Evolutionary conservation across 345 rosid species (phyloP), one percentile per base, ranked within the genome.

Genomic region (Rhizophora mangle): DNA sequence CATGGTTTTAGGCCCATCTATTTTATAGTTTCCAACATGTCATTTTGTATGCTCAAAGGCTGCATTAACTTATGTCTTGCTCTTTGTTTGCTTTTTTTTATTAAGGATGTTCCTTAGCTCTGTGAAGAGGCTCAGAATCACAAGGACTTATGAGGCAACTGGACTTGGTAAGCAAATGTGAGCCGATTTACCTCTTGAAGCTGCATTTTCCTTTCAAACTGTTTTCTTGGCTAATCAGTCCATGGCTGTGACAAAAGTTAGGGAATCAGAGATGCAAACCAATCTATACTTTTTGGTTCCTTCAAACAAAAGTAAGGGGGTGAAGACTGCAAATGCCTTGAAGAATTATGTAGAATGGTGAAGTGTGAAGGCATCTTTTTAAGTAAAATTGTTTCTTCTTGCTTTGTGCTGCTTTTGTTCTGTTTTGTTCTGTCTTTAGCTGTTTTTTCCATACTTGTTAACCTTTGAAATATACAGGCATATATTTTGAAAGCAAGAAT

Each of bases 121-220:
- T 2, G 96, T 92, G 74, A 92, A 76, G 84, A 88, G 96, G 87
- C 96, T 95, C 64, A 75, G 93, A 81, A 90, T 95, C 78, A 90
- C 86, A 93, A 85, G 88, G 84, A 85, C 80, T 56, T 82, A 86
- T 8, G 97, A 89, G 56, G 95, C 97, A 47, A 91, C 84, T 65
- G 95, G 97, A 74, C 76, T 86, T 36, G 89, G 92, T 80, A 82
- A 64, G 68, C 49, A 78, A 53, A 32, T 67, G 46, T 76, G 71
- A 60, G 68, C 62, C 46, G 37, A 43, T 71, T 76, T 59, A 68
- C 64, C 15, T 54, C 2, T 58, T 60, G 72, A 66, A 36, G 5
- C 43, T 62, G 68, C 68, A 47, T 56, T 46, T 59, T 47, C 21
- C 39, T 52, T 22, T 36, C 27, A 4, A 15, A 47, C 15, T 1